Conservation (phyloP, 2,329 filamentous ascomycete species). For the Trichoderma arundinaceum region DNA sequence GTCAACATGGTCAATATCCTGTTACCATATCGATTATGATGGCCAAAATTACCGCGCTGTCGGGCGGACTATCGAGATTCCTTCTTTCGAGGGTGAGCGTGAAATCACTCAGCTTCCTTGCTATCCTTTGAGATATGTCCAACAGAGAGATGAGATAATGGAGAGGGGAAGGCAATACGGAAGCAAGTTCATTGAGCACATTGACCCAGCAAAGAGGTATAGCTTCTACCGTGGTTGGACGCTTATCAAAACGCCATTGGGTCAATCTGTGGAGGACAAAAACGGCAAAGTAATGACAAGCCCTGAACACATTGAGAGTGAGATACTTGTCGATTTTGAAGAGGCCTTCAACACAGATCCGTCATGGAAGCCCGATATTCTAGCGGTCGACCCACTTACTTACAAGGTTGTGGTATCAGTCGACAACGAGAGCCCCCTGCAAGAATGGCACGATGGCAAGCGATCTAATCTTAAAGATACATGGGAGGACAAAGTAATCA, state of each 20-base stretch:
- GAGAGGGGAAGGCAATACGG: constrained; percentile 9
- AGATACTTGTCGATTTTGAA: constrained; percentile 31
- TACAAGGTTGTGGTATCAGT: constrained; percentile 9
- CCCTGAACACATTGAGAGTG: constrained; percentile 30
- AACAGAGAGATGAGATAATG: constrained; percentile 25
- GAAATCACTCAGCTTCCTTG: constrained; percentile 24
- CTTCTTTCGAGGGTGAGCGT: constrained; percentile 18
- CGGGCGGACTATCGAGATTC: constrained; percentile 2
- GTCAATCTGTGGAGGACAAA: constrained; percentile 4
- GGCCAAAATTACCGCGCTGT: constrained; percentile 18
- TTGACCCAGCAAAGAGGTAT: constrained; percentile 18
- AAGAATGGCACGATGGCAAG: constrained; percentile 23
- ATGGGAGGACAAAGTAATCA: constrained; percentile 24
- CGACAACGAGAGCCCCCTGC: constrained; percentile 17
- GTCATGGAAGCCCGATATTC: constrained; percentile 25
- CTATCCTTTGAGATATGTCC: constrained; percentile 27
- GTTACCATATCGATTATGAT: constrained; percentile 31
- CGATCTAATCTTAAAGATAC: constrained; percentile 18
- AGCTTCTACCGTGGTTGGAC: constrained; percentile 29
- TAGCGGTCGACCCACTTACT: background rate
- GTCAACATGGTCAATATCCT: constrained; percentile 6
- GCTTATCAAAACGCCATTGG: constrained; percentile 15
- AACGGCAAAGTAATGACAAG: constrained; percentile 16
- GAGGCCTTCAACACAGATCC: constrained; percentile 29
- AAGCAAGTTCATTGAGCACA: constrained; percentile 15